Conservation (phyloP, 1,284 basidiomycete species). For the Pisolithus thermaeus region DNA sequence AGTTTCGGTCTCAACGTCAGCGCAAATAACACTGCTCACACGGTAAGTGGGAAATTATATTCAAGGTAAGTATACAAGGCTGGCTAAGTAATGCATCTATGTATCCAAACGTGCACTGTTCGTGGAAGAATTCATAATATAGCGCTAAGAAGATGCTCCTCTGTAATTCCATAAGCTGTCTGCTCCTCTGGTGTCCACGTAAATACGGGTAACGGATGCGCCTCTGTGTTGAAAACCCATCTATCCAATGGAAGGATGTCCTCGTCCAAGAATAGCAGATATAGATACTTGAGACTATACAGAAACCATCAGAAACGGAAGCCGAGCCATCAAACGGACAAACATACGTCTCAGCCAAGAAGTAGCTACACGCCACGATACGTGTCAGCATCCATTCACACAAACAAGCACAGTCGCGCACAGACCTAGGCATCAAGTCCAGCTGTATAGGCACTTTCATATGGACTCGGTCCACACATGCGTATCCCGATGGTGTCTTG, state of each 20-base stretch:
- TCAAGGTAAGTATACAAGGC: no score
- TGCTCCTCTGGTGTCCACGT: conserved; percentile 34
- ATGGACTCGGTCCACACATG: conserved; percentile 49
- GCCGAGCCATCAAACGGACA: neutral
- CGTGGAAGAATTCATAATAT: no score
- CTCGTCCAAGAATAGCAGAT: conserved; percentile 36
- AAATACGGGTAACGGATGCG: conserved; percentile 50
- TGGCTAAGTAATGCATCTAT: no score
- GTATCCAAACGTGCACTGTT: no score
- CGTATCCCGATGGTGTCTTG: conserved; percentile 52
- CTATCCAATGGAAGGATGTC: conserved; percentile 45
- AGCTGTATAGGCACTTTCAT: conserved; percentile 27
- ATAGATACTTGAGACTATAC: conserved; percentile 38
- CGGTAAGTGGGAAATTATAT: no score
- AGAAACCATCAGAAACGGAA: neutral
- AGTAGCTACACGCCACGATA: conserved; percentile 42
- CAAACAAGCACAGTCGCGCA: neutral
- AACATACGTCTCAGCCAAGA: conserved; percentile 51
- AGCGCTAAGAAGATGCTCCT: no score
- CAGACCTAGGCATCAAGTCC: conserved; percentile 67
- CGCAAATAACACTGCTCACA: no score
- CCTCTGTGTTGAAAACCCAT: conserved; percentile 65
- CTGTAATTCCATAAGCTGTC: neutral
- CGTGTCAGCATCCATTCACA: neutral
- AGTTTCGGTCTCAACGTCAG: no score